Conservation (phyloP, 306 rosid genomes). For the Glycine latifolia region DNA sequence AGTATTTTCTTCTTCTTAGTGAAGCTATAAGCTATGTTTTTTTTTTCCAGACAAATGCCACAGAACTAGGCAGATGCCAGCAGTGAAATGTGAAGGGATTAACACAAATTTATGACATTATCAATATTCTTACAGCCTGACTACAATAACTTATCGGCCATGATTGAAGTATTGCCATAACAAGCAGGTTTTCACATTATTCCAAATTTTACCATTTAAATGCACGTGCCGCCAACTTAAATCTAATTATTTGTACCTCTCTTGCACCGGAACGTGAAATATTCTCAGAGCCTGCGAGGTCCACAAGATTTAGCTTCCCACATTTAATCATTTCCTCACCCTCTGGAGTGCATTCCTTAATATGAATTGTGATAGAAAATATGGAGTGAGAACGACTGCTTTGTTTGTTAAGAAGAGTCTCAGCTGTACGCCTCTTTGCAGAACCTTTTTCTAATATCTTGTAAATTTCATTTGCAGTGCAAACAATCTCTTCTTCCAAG, state of each 20-base stretch:
- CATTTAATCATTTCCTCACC: conserved; percentile 99
- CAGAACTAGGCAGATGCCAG: conserved; percentile 28
- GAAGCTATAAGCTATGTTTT: conserved; percentile 15
- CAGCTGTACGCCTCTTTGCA: conserved; percentile 98
- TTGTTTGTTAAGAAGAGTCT: conserved; percentile 98
- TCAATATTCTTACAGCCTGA: conserved; percentile 22
- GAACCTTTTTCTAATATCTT: conserved; percentile 98
- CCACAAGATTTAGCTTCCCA: conserved; percentile 98
- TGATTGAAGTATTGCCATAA: background rate
- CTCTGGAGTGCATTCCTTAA: conserved; percentile 97
- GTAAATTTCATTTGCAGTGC: conserved; percentile 97
- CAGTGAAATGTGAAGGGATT: conserved; percentile 2
- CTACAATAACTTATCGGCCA: conserved; percentile 26
- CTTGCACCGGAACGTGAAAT: conserved; percentile 99
- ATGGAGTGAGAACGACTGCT: conserved; percentile 99
- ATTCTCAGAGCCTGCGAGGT: conserved; percentile 99
- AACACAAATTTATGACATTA: conserved; percentile 8
- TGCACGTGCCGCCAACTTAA: conserved; percentile 30
- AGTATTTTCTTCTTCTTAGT: conserved; percentile 46
- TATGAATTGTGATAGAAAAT: conserved; percentile 98
- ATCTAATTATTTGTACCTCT: conserved; percentile 69
- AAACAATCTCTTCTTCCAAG: conserved; percentile 98
- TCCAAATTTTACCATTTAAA: conserved; percentile 33
- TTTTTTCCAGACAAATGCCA: conserved; percentile 21
- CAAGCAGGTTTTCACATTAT: conserved; percentile 19